phyloP scores from a whole-genome alignment of 768 basidiomycete genomes.

The Leucocoprinus leucothites region DNA sequence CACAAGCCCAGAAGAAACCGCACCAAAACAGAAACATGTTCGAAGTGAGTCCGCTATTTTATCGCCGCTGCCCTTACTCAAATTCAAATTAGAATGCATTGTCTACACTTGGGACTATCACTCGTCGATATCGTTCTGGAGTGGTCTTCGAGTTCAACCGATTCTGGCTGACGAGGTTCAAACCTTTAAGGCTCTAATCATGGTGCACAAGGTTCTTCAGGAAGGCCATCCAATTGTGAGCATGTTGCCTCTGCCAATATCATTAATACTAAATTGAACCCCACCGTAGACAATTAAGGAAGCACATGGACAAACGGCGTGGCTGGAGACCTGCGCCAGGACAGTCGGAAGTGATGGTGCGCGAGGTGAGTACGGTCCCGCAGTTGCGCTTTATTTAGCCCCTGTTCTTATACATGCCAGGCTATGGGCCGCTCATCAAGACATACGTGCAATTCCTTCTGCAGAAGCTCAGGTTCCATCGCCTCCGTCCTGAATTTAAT shows the following conservation, averaged over 20 bases:
- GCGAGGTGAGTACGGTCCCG: constrained; percentile 51
- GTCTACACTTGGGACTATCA: constrained; percentile 99
- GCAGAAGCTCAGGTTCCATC: constrained; percentile 94
- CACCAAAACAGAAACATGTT: constrained; percentile 99
- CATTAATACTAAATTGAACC: constrained; percentile 8
- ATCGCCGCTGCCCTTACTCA: constrained; percentile 6
- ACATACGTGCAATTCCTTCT: constrained; percentile 96
- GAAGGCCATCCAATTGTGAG: constrained; percentile 93
- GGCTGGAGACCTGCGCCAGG: constrained; percentile 96
- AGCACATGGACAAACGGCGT: constrained; percentile 93
- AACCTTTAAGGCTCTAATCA: constrained; percentile 97
- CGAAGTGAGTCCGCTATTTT: constrained; percentile 64
- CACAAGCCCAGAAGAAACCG: constrained; percentile 90
- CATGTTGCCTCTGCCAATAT: constrained; percentile 8
- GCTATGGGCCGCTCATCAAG: constrained; percentile 89
- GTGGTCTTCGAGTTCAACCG: constrained; percentile 92
- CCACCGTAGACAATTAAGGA: constrained; percentile 84
- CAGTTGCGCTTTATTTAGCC: not conserved
- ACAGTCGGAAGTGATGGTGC: constrained; percentile 77
- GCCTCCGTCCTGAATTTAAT: constrained; percentile 95
- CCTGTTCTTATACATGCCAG: constrained; percentile 34
- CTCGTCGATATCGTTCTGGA: constrained; percentile 97
- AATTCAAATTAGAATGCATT: constrained; percentile 75
- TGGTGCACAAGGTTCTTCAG: constrained; percentile 96
- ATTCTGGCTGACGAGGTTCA: constrained; percentile 97